A percentile compares a stretch with the other conserved stretches of the same genome.
phyloP scores from a whole-genome alignment of 139 green algal species.

The Ettlia oleoabundans region DNA sequence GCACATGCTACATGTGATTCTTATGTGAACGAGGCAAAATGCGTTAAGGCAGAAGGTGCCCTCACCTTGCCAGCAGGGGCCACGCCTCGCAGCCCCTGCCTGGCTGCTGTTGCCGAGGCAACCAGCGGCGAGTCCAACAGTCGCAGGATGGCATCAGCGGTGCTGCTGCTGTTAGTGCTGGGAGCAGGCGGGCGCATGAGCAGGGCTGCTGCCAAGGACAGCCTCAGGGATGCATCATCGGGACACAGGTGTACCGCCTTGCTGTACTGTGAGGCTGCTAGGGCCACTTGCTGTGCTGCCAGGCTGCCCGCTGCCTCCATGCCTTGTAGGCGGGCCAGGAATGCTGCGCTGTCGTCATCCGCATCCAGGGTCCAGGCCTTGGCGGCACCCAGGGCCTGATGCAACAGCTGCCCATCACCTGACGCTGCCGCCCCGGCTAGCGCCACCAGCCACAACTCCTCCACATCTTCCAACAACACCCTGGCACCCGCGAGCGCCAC shows the following conservation, averaged over 20 bases:
- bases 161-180: background rate
- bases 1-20: no score
- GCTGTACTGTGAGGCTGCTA: background rate
- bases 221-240: background rate
- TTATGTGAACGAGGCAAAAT: no score
- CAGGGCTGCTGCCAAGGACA: constrained; percentile 9
- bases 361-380: constrained; percentile 17
- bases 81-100: background rate
- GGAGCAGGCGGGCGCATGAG: background rate
- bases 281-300: background rate
- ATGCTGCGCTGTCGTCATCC: background rate
- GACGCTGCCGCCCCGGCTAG: constrained; percentile 32
- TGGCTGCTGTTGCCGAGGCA: background rate
- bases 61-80: constrained; percentile 12
- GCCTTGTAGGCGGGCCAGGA: background rate
- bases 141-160: constrained; percentile 27
- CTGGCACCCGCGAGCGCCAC: background rate
- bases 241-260: constrained; percentile 48
- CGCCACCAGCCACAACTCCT: constrained; percentile 47
- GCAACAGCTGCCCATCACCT: background rate
- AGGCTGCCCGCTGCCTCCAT: constrained; percentile 32
- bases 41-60: background rate
- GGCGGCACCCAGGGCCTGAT: background rate
- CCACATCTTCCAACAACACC: background rate
- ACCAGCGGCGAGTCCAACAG: background rate